These are phyloP conservation scores for Aspergillus tamarii DNA, from an alignment of 2,329 filamentous ascomycete genomes.

Conservation along the genomic window DNA sequence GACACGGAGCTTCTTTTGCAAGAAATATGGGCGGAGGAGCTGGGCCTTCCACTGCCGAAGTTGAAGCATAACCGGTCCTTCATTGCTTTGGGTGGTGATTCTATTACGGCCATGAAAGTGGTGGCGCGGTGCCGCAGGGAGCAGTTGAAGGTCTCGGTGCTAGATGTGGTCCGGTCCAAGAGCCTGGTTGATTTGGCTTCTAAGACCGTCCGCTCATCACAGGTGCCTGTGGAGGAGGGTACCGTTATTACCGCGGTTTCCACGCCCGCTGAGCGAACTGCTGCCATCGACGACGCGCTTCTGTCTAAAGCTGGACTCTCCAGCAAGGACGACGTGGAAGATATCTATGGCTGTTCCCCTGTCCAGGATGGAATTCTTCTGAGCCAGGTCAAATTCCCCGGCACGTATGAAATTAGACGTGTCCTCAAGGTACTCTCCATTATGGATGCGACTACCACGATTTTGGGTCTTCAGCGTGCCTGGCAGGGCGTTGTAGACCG, in stretches of 20 bases:
- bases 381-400: not conserved
- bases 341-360: not conserved
- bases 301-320: not conserved
- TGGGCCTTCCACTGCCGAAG: slow-evolving; percentile 48
- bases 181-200: not conserved
- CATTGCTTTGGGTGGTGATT: slow-evolving; percentile 41
- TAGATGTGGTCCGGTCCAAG: not conserved
- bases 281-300: not conserved
- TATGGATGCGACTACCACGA: not conserved
- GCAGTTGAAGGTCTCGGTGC: not conserved
- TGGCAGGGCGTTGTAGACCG: not conserved
- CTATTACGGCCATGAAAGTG: slow-evolving; percentile 19
- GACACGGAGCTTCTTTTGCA: slow-evolving; percentile 11
- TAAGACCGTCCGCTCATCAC: not conserved
- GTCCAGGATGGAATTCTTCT: not conserved
- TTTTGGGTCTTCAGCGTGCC: not conserved
- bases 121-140: slow-evolving; percentile 11
- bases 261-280: not conserved
- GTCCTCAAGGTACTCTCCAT: not conserved
- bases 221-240: not conserved
- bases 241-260: not conserved
- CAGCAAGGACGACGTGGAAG: not conserved
- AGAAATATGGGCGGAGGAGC: slow-evolving; percentile 18
- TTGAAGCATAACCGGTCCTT: slow-evolving; percentile 53
- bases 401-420: not conserved